Evolutionary conservation across 768 basidiomycete genomes (phyloP).

Genomic region (Paxillus ammoniavirescens): DNA sequence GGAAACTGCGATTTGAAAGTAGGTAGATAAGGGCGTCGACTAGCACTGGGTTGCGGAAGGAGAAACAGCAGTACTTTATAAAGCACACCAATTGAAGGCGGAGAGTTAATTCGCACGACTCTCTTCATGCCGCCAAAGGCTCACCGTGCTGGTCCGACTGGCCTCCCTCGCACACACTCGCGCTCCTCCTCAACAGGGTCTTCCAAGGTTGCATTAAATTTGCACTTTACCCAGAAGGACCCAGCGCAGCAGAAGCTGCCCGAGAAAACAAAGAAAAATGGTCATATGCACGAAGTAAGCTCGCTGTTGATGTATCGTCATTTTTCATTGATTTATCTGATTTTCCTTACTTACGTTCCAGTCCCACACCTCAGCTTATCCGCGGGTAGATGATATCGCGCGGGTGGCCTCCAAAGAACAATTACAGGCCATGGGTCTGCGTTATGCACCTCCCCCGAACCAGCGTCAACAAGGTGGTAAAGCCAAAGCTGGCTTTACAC

Average conservation of each 20-base stretch:
- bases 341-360: slow-evolving; percentile 7
- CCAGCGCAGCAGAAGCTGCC: slow-evolving; percentile 37
- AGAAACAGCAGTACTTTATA: slow-evolving; percentile 22
- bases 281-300: slow-evolving; percentile 45
- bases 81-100: slow-evolving; percentile 19
- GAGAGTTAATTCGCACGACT: slow-evolving; percentile 29
- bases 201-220: slow-evolving; percentile 55
- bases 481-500: slow-evolving; percentile 55
- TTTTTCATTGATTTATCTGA: slow-evolving; percentile 15
- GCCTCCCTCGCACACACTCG: slow-evolving; percentile 58
- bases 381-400: slow-evolving; percentile 27
- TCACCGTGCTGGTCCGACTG: slow-evolving; percentile 45
- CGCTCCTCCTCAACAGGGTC: slow-evolving; percentile 56
- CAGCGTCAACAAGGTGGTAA: slow-evolving; percentile 33
- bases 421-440: slow-evolving; percentile 31
- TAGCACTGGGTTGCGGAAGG: background rate
- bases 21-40: background rate
- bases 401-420: slow-evolving; percentile 30
- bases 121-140: slow-evolving; percentile 49
- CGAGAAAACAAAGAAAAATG: slow-evolving; percentile 55
- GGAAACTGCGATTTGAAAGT: background rate
- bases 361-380: slow-evolving; percentile 22
- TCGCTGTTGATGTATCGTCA: slow-evolving; percentile 6
- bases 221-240: slow-evolving; percentile 72
- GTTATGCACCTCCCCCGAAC: slow-evolving; percentile 23